Percentiles rank a stretch among this genome's conserved stretches.
These are phyloP conservation scores for Colletotrichum spaethianum DNA, from an alignment of 2,329 filamentous ascomycete species.

Conservation along the genomic window DNA sequence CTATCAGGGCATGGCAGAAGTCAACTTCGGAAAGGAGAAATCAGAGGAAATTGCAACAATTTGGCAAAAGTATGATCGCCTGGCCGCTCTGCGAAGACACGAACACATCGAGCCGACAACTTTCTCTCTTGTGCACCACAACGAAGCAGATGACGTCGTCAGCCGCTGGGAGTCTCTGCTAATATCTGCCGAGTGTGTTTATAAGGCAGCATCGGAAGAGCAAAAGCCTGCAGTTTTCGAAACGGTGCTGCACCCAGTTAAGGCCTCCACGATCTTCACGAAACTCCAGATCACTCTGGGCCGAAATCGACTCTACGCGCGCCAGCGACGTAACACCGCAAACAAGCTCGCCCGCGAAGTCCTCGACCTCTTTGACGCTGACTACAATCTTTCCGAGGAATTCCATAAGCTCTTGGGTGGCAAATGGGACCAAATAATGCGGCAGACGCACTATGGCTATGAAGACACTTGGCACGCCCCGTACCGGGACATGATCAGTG, in stretches of 20 bases:
- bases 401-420: constrained; percentile 65
- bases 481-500: constrained; percentile 67
- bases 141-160: constrained; percentile 70
- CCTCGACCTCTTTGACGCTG: constrained; percentile 64
- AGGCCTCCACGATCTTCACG: constrained; percentile 69
- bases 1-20: constrained; percentile 22
- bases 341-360: constrained; percentile 64
- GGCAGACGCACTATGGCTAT: constrained; percentile 64
- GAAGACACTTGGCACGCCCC: constrained; percentile 71
- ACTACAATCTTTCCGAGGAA: constrained; percentile 63
- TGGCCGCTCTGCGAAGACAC: constrained; percentile 68
- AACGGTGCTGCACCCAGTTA: constrained; percentile 72
- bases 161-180: constrained; percentile 55
- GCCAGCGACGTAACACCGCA: constrained; percentile 69
- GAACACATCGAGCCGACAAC: constrained; percentile 71
- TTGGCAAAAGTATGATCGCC: constrained; percentile 66
- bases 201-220: constrained; percentile 42
- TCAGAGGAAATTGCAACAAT: constrained; percentile 63
- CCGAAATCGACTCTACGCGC: constrained; percentile 67
- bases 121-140: constrained; percentile 72
- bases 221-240: constrained; percentile 71
- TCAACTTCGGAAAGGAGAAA: constrained; percentile 60
- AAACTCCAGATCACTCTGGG: constrained; percentile 62
- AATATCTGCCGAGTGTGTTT: constrained; percentile 52
- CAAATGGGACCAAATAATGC: constrained; percentile 71